Evolutionary conservation across 2,329 filamentous ascomycete species (phyloP), one percentile per base, ranked within the genome.

Genomic region (Clonostachys rhizophaga): DNA sequence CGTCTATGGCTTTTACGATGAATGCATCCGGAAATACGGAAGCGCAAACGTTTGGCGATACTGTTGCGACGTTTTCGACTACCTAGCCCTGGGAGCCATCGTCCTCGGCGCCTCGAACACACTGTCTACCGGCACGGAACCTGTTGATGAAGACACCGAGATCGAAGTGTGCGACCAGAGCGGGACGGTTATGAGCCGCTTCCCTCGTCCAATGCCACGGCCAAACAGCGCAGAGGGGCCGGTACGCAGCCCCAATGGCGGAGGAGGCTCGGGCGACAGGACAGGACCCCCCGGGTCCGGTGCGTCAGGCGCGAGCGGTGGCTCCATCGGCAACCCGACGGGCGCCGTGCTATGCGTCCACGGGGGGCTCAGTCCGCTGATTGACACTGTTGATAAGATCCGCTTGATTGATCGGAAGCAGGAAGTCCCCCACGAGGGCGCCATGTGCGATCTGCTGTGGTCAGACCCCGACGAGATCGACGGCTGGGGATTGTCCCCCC

Each of bases 361-460:
- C 64, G 94, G 94, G 48, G 94, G 94, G 3, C 75, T 99, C 8
- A 94, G 87, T 18, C 94, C 94, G 2, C 75, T 96, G 11, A 89
- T 99, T 50, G 91, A 97, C 64, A 89, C 84, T 20, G 87, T 99
- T 42, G 92, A 99, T 64, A 96, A 96, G 69, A 99, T 99, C 63
- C 82, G 94, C 18, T 76, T 97, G 13, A 81, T 99, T 18, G 95
- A 99, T 65, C 84, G 92, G 52, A 97, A 97, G 67, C 94, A 99
- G 70, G 94, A 99, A 70, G 94, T 99, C 0, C 94, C 94, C 0
- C 94, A 99, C 62, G 94, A 99, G 71, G 94, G 94, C 47, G 91
- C 94, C 62, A 99, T 99, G 94, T 99, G 94, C 68, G 94, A 99
- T 66, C 77, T 99, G 1, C 79, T 99, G 4, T 99, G 94, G 94